Evolutionary conservation across 2,329 filamentous ascomycete genomes (phyloP), one percentile per base, ranked within the genome.

Genomic region (Colletotrichum camelliae): DNA sequence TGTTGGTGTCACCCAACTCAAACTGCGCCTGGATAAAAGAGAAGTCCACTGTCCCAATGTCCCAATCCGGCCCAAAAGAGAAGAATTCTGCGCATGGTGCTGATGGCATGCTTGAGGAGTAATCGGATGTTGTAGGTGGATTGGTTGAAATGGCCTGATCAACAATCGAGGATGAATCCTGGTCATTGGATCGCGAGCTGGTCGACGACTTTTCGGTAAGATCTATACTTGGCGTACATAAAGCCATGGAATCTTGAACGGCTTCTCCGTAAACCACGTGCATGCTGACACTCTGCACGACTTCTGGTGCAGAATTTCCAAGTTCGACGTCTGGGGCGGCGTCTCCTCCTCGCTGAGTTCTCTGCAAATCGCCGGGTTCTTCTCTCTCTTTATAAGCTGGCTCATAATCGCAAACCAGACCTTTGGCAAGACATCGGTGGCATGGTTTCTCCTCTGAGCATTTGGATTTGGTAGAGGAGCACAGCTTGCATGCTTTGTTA

Each of bases 401-500:
- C 13, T 27, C 24, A 31, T 31, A 60, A 5, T 67, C 62, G 9
- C 69, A 72, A 5, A 21, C 10, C 15, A 43, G 7, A 2, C 61
- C 61, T 7, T 52, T 52, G n/a, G 43, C 43, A 21, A 52, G 43
- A 52, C 43, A 52, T 10, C 43, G 43, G n/a, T 52, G 43, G 13
- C 43, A 52, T 52, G 43, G 61, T 35, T 67, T 72, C 27, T 65
- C 18, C 35, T 72, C 70, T 9, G 70, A 72, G 21, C 70, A 67
- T 35, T 67, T 72, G 24, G 65, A 33, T n/a, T 72, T 72, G 18
- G 70, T 37, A 6, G 27, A 35, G 3, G 55, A 37, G 21, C 70
- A 72, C 7, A 6, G 10, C 33, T 15, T 43, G 21, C 70, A 72
- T 9, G 62, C 70, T 27, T 24, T 29, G 1, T 52, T 27, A 9